Base-by-base conservation (phyloP, 139 green algal genomes). In the Coelastrella sp. region DNA sequence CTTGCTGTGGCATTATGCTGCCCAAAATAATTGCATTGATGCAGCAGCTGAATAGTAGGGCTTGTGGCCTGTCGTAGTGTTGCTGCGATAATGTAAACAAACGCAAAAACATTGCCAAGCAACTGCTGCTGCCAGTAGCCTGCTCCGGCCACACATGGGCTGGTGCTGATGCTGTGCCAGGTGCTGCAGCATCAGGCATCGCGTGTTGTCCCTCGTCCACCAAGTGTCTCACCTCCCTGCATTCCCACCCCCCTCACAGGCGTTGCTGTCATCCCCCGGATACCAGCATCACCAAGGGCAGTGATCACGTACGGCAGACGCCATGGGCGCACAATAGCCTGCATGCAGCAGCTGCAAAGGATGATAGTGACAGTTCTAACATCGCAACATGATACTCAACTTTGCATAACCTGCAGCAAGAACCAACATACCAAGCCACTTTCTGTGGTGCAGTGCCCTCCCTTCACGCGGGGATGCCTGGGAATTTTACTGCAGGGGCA, bases 281-380 rank as follows among this genome's bases (percentile, higher is more conserved):
- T 98, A 81, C 97, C 97, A 60, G 85, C 85, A 27, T 92, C 86
- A 49, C 82, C 93, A 8, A 98, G 94, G 27, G 93, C 92, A 1
- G 88, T 84, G 19, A 98, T 87, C 25, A 98, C 95, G 82, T 95
- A 94, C 0, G 87, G 60, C 56, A 97, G 79, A 22, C 96, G 93
- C 96, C 96, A 98, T 4, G 96, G 96, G 0, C 96, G 91, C 9
- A 98, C 90, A 22, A 98, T 96, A 25, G 94, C 95, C 93, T 96
- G 91, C 8, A 22, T 11, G 70, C 19, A 72, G 63, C 70, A 25
- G 25, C 70, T 25, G 70, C 70, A 78, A 35, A 49, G 35, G 35
- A 49, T 49, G 65, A 15, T 17, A 4, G 4, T 4, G 14, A 73
- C 65, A 73, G 65, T 73, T 15, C 65, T 3, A 4, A 49, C 35